These are phyloP conservation scores for Primulina huaijiensis DNA, from an alignment of 257 asterid species.

Conservation along the genomic window DNA sequence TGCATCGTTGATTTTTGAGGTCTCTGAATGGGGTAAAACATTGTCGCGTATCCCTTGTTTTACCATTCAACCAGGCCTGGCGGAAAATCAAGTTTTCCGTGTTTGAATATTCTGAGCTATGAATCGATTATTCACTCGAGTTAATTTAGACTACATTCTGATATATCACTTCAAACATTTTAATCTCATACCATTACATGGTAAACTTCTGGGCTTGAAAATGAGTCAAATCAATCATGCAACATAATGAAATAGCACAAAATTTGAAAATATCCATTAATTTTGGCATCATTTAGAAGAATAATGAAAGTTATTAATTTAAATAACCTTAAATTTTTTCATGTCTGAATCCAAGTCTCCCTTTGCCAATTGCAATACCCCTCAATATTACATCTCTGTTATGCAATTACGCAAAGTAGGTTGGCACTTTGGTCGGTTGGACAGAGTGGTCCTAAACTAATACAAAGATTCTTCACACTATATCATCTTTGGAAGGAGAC, in stretches of 20 bases:
- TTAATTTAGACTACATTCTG: constrained; percentile 11
- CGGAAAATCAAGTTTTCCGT: not conserved
- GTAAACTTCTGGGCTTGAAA: constrained; percentile 4
- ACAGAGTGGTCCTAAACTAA: not conserved
- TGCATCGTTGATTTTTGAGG: not conserved
- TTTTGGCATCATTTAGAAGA: constrained; percentile 2
- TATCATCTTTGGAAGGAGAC: not conserved
- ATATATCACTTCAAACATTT: constrained; percentile 2
- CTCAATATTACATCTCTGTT: constrained; percentile 4
- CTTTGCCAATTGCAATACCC: constrained; percentile 1
- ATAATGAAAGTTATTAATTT: not conserved
- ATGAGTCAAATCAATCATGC: not conserved
- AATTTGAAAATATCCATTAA: not conserved
- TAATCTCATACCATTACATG: not conserved
- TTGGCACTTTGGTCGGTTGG: not conserved
- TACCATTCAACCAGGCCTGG: not conserved
- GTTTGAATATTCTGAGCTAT: not conserved
- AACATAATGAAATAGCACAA: not conserved
- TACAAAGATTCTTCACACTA: not conserved
- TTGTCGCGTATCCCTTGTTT: not conserved
- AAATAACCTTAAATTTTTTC: not conserved
- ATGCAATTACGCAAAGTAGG: not conserved
- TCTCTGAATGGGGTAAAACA: not conserved
- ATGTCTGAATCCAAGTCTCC: not conserved
- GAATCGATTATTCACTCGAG: not conserved